Evolutionary conservation across 768 basidiomycete genomes (phyloP), one percentile per base, ranked within the genome.

Genomic region (Pisolithus albus): DNA sequence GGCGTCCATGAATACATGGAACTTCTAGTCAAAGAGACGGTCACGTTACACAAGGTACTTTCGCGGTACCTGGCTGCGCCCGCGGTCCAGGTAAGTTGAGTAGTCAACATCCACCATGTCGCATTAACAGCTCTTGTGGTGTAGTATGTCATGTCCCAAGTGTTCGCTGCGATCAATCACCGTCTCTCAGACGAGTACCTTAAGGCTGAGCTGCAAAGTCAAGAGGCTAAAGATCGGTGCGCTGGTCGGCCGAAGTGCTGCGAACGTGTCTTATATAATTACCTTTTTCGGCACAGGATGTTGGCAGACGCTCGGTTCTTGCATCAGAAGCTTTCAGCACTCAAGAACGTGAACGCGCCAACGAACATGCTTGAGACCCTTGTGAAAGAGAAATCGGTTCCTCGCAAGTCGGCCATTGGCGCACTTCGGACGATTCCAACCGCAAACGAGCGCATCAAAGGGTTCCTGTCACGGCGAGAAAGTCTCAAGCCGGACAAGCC

Each of bases 21-120:
- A 60, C 72, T 91, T 51, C 75, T 99, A 39, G 84, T 94, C 60
- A 94, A 92, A 70, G 96, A 99, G 70, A 94, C 93, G 18, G 86
- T 89, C 51, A 95, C 91, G 26, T 75, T 99, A 47, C 92, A 98
- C 72, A 98, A 95, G 65, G 92, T 99, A 47, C 75, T 98, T 40
- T 90, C 91, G 43, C 87, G 94, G 45, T 98, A 96, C 69, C 75
- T 97, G 26, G 75, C 88, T 15, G 68, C 75, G 42, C 76, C 80
- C 30, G 78, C 92, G 24, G 89, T 96, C 41, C 91, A 94, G 81
- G 92, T 91, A 62, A 62, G 62, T 55, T 19, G 24, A 7, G 37
- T 28, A 41, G 83, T 62, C 8, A 40, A 9, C 50, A 23, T n/a
- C 21, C 41, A 3, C 23, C 13, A 42, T 43, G 18, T 24, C 24